Evolutionary conservation across 1,284 basidiomycete genomes (phyloP), one percentile per base, ranked within the genome.

Genomic region (Apiotrichum gracile): DNA sequence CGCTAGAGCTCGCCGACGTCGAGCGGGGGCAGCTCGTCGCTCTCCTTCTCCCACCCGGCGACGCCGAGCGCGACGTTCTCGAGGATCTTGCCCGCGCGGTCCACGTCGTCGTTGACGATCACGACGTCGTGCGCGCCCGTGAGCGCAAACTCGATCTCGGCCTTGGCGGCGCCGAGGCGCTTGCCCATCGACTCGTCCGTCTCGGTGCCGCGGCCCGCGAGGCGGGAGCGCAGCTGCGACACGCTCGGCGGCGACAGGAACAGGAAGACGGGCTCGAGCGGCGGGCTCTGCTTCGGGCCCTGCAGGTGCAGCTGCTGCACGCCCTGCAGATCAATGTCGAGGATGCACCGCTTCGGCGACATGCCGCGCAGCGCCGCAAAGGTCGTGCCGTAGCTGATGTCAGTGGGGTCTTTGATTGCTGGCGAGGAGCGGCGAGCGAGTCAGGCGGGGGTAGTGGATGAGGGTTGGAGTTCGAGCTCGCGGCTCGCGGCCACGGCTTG

Each of bases 291-390:
- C 50, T 82, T 73, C 0, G 67, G 66, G 25, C 70, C 72, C 83
- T 80, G 77, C 29, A 79, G 74, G 72, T 91, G 92, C 68, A 97
- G 86, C 74, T 92, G 86, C 60, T 84, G 85, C 54, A 97, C 89
- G 51, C 92, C 92, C 88, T 96, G 92, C 14, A 91, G 86, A 70
- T 99, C 94, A 61, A 99, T 98, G 73, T 99, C 94, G 41, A 99
- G 82, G 51, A 99, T 85, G 70, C 94, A 97, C 16, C 91, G 77
- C 50, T 72, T 79, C 34, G 86, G 87, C 34, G 69, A 54, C 29
- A 83, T 79, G 49, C 77, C 79, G 52, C 77, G 69, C 21, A 84
- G 78, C 9, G 82, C 86, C 60, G 83, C 81, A 59, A 86, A 85
- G 53, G 86, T 91, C 4, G 94, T 97, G 25, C 94, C 96, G 71